A percentile compares a stretch with the other conserved stretches of the same genome.
phyloP scores from a whole-genome alignment of 2,329 filamentous ascomycete species.

The Apiospora pterosperma region DNA sequence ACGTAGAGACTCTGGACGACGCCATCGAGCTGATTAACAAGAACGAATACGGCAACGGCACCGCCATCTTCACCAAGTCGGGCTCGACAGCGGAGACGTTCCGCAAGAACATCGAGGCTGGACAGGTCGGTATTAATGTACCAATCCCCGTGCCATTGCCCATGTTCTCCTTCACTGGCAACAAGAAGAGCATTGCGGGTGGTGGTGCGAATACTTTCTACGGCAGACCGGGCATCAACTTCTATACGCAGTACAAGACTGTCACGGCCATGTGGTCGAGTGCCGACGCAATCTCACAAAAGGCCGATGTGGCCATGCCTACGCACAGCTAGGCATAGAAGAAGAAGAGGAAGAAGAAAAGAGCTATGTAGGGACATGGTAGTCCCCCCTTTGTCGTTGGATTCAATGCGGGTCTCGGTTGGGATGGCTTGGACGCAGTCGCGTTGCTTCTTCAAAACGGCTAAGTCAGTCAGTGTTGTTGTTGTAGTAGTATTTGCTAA shows the following conservation, averaged over 20 bases:
- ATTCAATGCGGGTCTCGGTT: not conserved
- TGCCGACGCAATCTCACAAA: slow-evolving; percentile 79
- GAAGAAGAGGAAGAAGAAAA: not conserved
- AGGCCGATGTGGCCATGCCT: slow-evolving; percentile 88
- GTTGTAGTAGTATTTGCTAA: not conserved
- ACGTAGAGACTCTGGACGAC: slow-evolving; percentile 73
- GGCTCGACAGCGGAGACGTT: slow-evolving; percentile 75
- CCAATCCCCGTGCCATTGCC: slow-evolving; percentile 70
- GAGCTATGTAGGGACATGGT: not conserved
- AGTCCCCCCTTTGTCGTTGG: not conserved
- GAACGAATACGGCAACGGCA: slow-evolving; percentile 85
- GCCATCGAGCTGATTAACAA: slow-evolving; percentile 78
- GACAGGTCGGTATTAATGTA: slow-evolving; percentile 83
- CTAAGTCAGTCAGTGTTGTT: not conserved
- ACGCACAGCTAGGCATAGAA: slow-evolving; percentile 34
- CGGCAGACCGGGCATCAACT: slow-evolving; percentile 85
- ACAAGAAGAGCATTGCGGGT: slow-evolving; percentile 89
- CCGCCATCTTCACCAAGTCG: slow-evolving; percentile 78
- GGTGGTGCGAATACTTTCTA: slow-evolving; percentile 94
- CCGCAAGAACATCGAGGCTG: slow-evolving; percentile 77
- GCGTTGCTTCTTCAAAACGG: not conserved
- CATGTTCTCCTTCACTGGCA: slow-evolving; percentile 71
- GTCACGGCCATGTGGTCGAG: slow-evolving; percentile 89
- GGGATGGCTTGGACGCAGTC: not conserved
- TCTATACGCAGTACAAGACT: slow-evolving; percentile 97